A percentile compares a stretch with the other conserved stretches of the same genome.
These are phyloP conservation scores for Aspergillus homomorphus DNA, from an alignment of 495 filamentous ascomycete genomes.

Conservation along the genomic window DNA sequence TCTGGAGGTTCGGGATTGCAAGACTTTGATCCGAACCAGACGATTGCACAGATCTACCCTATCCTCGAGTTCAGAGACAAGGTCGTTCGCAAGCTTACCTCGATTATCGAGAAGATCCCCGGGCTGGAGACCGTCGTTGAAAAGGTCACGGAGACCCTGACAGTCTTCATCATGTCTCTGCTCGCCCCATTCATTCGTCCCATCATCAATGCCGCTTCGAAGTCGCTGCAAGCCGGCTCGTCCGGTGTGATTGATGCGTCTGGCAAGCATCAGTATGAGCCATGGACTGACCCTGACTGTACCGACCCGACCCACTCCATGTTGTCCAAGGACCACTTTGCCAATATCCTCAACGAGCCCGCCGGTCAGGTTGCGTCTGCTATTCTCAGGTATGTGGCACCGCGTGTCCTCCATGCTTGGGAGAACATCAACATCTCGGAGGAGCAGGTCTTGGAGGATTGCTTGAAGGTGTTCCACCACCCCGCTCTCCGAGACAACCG, in stretches of 20 bases:
- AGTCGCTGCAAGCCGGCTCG: constrained; percentile 78
- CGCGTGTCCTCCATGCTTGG: constrained; percentile 87
- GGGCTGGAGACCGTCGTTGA: constrained; percentile 83
- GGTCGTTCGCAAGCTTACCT: constrained; percentile 77
- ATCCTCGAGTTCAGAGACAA: constrained; percentile 93
- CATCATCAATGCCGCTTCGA: constrained; percentile 82
- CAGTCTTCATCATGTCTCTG: constrained; percentile 83
- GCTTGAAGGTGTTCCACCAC: constrained; percentile 81
- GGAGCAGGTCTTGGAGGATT: constrained; percentile 74
- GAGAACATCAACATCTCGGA: constrained; percentile 77
- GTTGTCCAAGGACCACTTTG: constrained; percentile 95
- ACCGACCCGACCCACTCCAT: constrained; percentile 93
- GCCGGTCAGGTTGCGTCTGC: constrained; percentile 77
- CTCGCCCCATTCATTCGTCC: constrained; percentile 87
- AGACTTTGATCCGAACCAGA: constrained; percentile 79
- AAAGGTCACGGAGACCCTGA: constrained; percentile 86
- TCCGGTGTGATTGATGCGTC: constrained; percentile 74
- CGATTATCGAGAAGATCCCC: constrained; percentile 86
- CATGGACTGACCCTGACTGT: constrained; percentile 82
- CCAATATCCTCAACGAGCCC: constrained; percentile 84
- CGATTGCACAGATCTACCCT: constrained; percentile 82
- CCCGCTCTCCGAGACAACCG: constrained; percentile 69
- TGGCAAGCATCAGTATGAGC: constrained; percentile 82
- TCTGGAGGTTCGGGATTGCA: constrained; percentile 64
- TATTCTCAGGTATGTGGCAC: constrained; percentile 79